Percentiles rank a stretch among this genome's conserved stretches.
Evolutionary conservation across 352 stramenopile species (phyloP).

Genomic region (Phytophthora meadii): DNA sequence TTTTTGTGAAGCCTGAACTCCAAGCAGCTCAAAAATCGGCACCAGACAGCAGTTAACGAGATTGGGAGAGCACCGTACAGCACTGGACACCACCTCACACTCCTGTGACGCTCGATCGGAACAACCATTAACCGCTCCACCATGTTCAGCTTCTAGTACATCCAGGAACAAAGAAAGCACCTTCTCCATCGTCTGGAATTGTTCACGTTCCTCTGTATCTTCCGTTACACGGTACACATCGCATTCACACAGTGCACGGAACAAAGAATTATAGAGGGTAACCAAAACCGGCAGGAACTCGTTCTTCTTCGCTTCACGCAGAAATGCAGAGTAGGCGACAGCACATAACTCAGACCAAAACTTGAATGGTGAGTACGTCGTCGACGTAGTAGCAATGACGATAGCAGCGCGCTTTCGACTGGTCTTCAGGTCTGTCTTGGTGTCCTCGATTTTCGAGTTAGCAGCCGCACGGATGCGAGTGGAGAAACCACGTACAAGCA

Average conservation of each 20-base stretch:
- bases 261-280: constrained; percentile 65
- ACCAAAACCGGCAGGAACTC: constrained; percentile 48
- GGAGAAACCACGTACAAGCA: constrained; percentile 68
- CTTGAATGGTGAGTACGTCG: constrained; percentile 84
- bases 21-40: constrained; percentile 69
- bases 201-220: constrained; percentile 81
- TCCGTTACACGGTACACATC: constrained; percentile 89
- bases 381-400: constrained; percentile 78
- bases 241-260: constrained; percentile 62
- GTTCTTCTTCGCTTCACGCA: constrained; percentile 38
- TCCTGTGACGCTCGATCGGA: constrained; percentile 30
- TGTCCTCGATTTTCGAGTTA: constrained; percentile 73
- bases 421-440: constrained; percentile 72
- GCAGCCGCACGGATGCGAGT: constrained; percentile 69
- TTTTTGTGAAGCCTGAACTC: constrained; percentile 28
- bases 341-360: constrained; percentile 88
- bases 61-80: constrained; percentile 79
- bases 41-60: constrained; percentile 71
- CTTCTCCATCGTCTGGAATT: constrained; percentile 83
- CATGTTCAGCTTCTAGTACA: constrained; percentile 25
- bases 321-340: constrained; percentile 55
- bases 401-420: constrained; percentile 79
- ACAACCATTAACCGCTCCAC: constrained; percentile 10
- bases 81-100: constrained; percentile 64
- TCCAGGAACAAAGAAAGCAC: constrained; percentile 64